Conservation (phyloP, 306 rosid species). For the Cicer judaicum region DNA sequence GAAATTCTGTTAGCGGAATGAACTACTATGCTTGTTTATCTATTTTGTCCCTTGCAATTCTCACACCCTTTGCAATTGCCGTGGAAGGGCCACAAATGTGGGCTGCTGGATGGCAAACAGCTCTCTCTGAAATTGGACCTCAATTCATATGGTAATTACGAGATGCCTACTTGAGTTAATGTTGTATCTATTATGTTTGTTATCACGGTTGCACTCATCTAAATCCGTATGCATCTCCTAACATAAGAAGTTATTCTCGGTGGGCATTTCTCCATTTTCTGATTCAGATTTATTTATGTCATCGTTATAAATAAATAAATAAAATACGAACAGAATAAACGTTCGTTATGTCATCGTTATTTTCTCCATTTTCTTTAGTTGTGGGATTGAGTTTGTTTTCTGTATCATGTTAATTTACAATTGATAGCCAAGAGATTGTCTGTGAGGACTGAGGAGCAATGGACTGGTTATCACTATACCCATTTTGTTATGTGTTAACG, state of each 20-base stretch:
- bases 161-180: background rate
- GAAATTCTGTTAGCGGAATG: constrained; percentile 94
- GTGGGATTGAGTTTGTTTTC: constrained; percentile 13
- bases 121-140: constrained; percentile 77
- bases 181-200: constrained; percentile 1
- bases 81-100: constrained; percentile 92
- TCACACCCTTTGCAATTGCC: constrained; percentile 88
- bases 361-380: no score
- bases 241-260: background rate
- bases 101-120: constrained; percentile 83
- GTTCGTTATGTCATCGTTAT: no score
- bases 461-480: background rate
- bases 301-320: constrained; percentile 12
- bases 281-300: background rate
- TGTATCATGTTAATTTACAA: background rate
- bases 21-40: constrained; percentile 92
- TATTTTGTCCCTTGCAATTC: constrained; percentile 72
- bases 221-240: background rate
- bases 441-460: background rate
- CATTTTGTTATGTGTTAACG: background rate
- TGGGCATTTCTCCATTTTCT: background rate
- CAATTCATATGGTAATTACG: constrained; percentile 72
- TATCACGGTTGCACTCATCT: constrained; percentile 5
- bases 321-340: constrained; percentile 11
- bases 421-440: background rate